Base-by-base conservation (phyloP, 306 rosid species). In the Glycyrrhiza uralensis region DNA sequence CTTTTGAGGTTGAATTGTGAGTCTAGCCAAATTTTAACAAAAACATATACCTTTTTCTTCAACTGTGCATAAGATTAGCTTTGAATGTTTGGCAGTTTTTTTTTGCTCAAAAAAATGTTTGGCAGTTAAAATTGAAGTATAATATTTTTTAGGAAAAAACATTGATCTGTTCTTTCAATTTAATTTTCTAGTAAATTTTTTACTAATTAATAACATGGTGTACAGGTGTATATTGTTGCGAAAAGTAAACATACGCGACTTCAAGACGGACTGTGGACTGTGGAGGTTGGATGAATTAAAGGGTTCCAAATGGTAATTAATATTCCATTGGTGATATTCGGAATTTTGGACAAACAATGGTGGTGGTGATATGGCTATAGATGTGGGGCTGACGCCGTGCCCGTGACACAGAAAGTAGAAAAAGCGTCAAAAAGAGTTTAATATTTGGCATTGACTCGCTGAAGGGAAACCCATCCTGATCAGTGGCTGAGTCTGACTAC, bases 391-490 rank as follows among this genome's bases (percentile, higher is more conserved):
- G 9, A 45, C 65, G 56, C 14, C 3, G 17, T 38, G 66, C 49
- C 14, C 3, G 17, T 38, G 66, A 65, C 50, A 56, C 42, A 49
- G n/a, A 63, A 36, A 64, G 56, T 19, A 18, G 58, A 82, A 59
- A 57, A 65, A 67, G 47, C 58, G 83, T 80, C 79, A 66, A 82
- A 60, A 80, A 59, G 59, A 11, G 46, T 29, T 54, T 76, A 73
- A 82, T 79, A 55, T 10, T 64, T 74, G 9, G 44, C 81, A 84
- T 87, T 79, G 84, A 77, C 89, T 84, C 65, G 14, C 23, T 1
- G 15, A 6, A 12, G 13, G 32, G 23, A 20, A 30, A 4, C 38
- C 69, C 32, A 71, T 28, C 49, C 35, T 28, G n/a, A n/a, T n/a
- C n/a, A n/a, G n/a, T n/a, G n/a, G n/a, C n/a, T n/a, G 19, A 51